A percentile compares a stretch with the other conserved stretches of the same genome.
These are phyloP conservation scores for Sporothrix brasiliensis DNA, from an alignment of 2,329 filamentous ascomycete genomes.

Conservation along the genomic window DNA sequence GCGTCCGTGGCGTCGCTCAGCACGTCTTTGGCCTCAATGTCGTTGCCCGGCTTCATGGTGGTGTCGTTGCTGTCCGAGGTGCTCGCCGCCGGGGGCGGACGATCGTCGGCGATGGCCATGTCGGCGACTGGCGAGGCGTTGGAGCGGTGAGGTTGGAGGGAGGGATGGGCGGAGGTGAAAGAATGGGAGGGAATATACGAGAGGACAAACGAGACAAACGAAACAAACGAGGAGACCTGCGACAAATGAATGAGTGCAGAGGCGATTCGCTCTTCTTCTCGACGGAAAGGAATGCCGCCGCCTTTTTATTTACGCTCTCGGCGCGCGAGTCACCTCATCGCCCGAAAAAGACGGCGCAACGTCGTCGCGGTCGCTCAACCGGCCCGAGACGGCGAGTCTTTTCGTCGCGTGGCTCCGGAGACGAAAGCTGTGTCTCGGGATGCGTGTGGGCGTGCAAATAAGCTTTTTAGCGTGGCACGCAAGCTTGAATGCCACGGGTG, in stretches of 20 bases:
- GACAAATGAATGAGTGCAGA: neutral
- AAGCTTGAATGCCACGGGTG: neutral
- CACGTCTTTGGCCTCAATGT: neutral
- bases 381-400: slow-evolving; percentile 5
- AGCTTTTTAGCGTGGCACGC: neutral
- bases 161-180: too few relatives aligned
- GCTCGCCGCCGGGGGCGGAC: neutral
- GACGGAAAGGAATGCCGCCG: too few relatives aligned
- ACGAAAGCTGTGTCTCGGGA: neutral
- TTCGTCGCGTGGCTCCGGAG: slow-evolving; percentile 14
- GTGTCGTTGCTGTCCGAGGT: slow-evolving; percentile 4
- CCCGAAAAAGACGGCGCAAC: neutral
- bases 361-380: neutral
- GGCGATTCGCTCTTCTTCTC: neutral
- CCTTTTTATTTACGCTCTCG: too few relatives aligned
- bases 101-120: neutral
- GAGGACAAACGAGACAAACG: too few relatives aligned
- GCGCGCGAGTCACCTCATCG: too few relatives aligned
- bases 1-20: neutral
- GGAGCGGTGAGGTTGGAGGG: neutral
- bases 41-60: neutral
- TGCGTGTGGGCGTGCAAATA: neutral
- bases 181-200: too few relatives aligned
- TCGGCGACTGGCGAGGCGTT: neutral
- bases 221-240: too few relatives aligned